Conservation (phyloP, 305 asterid genomes). For the Rubia peregrina region DNA sequence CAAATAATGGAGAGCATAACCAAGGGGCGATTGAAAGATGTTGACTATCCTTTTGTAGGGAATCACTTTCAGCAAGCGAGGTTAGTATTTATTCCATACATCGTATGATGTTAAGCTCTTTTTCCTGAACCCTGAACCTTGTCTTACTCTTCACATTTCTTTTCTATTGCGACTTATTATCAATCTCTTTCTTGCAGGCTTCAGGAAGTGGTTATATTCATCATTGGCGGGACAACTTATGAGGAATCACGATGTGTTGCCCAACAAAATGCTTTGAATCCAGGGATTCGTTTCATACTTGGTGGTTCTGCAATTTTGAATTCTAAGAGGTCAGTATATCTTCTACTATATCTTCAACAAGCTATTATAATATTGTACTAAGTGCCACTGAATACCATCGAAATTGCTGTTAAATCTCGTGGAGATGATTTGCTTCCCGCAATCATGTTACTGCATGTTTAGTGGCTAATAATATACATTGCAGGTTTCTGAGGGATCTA, state of each 20-base stretch:
- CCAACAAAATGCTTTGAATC: conserved; percentile 66
- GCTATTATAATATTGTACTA: not conserved
- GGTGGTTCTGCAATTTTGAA: conserved; percentile 89
- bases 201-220: conserved; percentile 83
- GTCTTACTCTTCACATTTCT: not conserved
- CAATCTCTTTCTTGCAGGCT: conserved; percentile 39
- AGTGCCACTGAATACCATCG: not conserved
- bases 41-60: conserved; percentile 94
- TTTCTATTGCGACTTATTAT: too few species aligned
- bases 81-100: conserved; percentile 28
- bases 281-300: conserved; percentile 91
- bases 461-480: not conserved
- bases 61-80: conserved; percentile 92
- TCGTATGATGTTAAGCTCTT: not conserved
- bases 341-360: not conserved
- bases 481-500: conserved; percentile 85
- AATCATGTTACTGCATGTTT: not conserved
- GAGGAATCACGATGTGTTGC: conserved; percentile 94
- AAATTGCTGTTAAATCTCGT: not conserved
- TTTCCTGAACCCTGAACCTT: not conserved
- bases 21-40: conserved; percentile 91
- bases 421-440: not conserved
- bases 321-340: conserved; percentile 65
- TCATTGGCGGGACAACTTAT: conserved; percentile 95
- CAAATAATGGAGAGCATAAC: conserved; percentile 93